Conservation (phyloP, 1,284 basidiomycete genomes). For the Filobasidium uniguttulatum region DNA sequence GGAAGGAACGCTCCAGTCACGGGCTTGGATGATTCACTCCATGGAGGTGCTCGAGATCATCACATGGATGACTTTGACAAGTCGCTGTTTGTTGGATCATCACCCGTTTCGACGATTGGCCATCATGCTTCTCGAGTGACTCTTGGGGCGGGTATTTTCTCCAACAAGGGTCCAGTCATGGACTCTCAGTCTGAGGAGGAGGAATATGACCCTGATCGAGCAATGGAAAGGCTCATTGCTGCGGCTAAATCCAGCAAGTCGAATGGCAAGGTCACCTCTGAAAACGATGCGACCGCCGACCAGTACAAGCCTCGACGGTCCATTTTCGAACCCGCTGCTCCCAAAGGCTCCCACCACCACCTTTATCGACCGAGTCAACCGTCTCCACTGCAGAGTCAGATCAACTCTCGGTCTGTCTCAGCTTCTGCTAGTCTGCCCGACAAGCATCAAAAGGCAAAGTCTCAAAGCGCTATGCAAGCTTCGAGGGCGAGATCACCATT, state of each 20-base stretch:
- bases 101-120: conserved; percentile 57
- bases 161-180: background rate
- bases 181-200: conserved; percentile 35
- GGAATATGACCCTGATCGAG: conserved; percentile 76
- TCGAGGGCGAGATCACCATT: too few relatives aligned
- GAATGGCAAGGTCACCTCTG: background rate
- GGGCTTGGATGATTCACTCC: too few relatives aligned
- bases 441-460: too few relatives aligned
- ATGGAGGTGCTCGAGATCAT: background rate
- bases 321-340: background rate
- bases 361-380: conserved; percentile 11
- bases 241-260: conserved; percentile 23
- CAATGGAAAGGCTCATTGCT: conserved; percentile 45
- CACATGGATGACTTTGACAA: background rate
- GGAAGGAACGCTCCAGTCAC: too few relatives aligned
- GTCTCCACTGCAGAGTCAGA: conserved; percentile 8
- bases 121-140: conserved; percentile 78
- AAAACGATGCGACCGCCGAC: too few relatives aligned
- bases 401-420: background rate
- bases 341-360: background rate
- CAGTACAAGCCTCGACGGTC: background rate
- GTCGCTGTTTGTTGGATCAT: conserved; percentile 18
- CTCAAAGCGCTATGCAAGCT: too few relatives aligned
- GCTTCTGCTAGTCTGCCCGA: too few relatives aligned
- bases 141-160: conserved; percentile 61